Percentiles rank a stretch among this genome's conserved stretches.
Conservation (phyloP, 23 red algal genomes). For the Gracilaria gracilis region DNA sequence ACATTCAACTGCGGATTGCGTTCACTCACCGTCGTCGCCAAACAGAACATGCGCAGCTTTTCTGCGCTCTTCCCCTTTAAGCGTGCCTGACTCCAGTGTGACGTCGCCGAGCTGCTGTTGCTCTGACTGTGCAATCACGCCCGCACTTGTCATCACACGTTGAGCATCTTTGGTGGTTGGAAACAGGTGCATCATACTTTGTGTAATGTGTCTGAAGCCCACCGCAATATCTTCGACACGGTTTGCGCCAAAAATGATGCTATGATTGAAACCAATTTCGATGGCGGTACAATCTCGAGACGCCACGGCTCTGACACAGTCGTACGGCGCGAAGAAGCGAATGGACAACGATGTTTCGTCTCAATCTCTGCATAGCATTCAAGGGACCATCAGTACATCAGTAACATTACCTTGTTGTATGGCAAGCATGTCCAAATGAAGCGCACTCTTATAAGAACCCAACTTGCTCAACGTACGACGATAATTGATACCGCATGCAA, state of each 20-base stretch:
- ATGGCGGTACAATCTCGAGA: not conserved
- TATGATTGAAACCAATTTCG: conserved; percentile 5
- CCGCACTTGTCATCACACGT: not conserved
- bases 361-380: too few species aligned
- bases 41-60: not conserved
- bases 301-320: not conserved
- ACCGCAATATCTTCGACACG: not conserved
- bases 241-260: not conserved
- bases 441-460: too few species aligned
- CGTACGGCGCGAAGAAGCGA: not conserved
- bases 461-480: too few species aligned
- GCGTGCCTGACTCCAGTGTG: not conserved
- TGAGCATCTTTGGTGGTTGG: not conserved
- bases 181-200: not conserved
- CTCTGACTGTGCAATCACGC: not conserved
- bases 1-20: too few species aligned
- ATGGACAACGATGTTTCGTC: too few species aligned
- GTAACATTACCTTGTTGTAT: too few species aligned
- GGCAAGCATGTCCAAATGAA: too few species aligned
- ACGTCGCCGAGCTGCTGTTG: not conserved
- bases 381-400: too few species aligned
- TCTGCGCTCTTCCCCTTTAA: not conserved
- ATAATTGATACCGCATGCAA: too few species aligned
- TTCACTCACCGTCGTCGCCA: conserved; percentile 12
- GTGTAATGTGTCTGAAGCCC: not conserved